Evolutionary conservation across 2,329 filamentous ascomycete genomes (phyloP).

Genomic region (Xylaria multiplex): DNA sequence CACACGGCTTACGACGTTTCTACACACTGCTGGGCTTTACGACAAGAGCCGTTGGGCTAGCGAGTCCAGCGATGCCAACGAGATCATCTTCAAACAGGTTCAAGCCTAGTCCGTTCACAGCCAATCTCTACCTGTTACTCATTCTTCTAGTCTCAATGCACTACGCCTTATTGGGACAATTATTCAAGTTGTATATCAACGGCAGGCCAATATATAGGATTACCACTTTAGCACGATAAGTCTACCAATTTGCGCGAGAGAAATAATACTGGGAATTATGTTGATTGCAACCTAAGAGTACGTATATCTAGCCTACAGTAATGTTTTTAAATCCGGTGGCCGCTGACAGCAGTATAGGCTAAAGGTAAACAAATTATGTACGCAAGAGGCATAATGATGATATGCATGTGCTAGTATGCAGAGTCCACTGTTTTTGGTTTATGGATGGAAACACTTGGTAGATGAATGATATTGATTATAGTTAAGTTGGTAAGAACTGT

Average conservation of each 20-base stretch:
- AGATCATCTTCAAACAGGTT: constrained; percentile 31
- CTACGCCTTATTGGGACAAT: not conserved
- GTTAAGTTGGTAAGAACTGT: no score
- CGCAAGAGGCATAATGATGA: not conserved
- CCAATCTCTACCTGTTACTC: not conserved
- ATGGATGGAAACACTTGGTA: no score
- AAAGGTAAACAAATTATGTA: not conserved
- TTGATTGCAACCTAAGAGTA: not conserved
- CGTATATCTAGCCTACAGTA: not conserved
- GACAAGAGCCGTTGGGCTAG: constrained; percentile 23
- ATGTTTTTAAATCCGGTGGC: not conserved
- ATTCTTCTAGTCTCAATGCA: no score
- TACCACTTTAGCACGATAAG: not conserved
- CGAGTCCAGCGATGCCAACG: constrained; percentile 9
- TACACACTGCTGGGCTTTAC: constrained; percentile 19
- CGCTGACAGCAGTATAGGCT: not conserved
- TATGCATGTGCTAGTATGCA: not conserved
- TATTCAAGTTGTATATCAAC: not conserved
- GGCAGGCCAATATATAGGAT: not conserved
- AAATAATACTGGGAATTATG: not conserved
- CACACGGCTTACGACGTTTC: constrained; percentile 2
- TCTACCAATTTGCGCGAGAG: no score
- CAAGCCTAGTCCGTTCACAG: not conserved
- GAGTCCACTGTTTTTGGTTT: no score
- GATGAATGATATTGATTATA: no score